Evolutionary conservation across 1,139 yeast species (phyloP).

Genomic region (Candida sp.): DNA sequence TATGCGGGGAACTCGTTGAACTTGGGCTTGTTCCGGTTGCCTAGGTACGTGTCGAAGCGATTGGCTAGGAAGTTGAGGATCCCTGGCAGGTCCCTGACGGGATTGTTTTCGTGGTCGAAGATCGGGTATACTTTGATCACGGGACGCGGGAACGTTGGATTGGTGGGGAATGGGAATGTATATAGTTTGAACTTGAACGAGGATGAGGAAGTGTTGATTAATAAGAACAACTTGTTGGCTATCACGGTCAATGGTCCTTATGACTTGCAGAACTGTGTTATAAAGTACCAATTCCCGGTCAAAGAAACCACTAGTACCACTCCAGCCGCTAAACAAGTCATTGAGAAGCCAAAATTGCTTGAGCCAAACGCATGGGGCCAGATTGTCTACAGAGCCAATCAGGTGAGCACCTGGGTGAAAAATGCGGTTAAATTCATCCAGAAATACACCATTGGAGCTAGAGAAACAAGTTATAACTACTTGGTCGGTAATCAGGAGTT

Average conservation of each 20-base stretch:
- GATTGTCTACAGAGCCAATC: slow-evolving; percentile 2
- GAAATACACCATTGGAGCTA: slow-evolving; percentile 3
- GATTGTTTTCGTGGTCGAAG: slow-evolving; percentile 34
- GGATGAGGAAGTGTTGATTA: slow-evolving; percentile 54
- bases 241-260: slow-evolving; percentile 55
- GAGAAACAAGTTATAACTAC: slow-evolving; percentile 18
- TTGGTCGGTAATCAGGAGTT: slow-evolving; percentile 41
- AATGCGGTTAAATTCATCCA: not conserved
- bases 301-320: not conserved
- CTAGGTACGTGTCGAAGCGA: slow-evolving; percentile 39
- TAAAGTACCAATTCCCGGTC: slow-evolving; percentile 26
- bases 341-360: slow-evolving; percentile 6
- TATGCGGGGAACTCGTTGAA: slow-evolving; percentile 55
- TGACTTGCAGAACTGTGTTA: slow-evolving; percentile 43
- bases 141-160: slow-evolving; percentile 63
- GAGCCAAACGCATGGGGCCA: slow-evolving; percentile 7
- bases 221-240: slow-evolving; percentile 51
- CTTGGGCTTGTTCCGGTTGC: slow-evolving; percentile 39
- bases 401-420: not conserved
- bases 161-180: slow-evolving; percentile 62
- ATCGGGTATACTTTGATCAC: slow-evolving; percentile 51
- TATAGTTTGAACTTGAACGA: slow-evolving; percentile 49
- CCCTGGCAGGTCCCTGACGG: slow-evolving; percentile 32
- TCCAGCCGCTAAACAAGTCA: not conserved
- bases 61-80: slow-evolving; percentile 29